These are phyloP conservation scores for Castanospermum australe DNA, from an alignment of 306 rosid species.

Conservation along the genomic window DNA sequence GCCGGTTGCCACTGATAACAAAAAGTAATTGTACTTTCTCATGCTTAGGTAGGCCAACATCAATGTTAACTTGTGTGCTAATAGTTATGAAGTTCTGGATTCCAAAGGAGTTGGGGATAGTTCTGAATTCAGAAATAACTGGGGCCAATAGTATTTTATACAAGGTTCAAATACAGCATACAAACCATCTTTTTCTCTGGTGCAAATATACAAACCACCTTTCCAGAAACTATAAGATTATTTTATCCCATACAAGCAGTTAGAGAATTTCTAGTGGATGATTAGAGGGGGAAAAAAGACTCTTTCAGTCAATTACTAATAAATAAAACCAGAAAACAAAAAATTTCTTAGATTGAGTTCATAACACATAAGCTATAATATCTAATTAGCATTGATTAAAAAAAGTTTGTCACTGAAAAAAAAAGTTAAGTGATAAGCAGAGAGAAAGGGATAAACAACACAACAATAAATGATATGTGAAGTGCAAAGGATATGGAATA, in stretches of 20 bases:
- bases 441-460: not conserved
- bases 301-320: slow-evolving; percentile 13
- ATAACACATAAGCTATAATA: not conserved
- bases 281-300: not conserved
- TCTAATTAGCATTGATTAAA: not conserved
- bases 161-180: not conserved
- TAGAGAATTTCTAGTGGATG: not conserved
- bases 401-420: not conserved
- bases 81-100: not conserved
- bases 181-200: not conserved
- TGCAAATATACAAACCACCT: not conserved
- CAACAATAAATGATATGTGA: not conserved
- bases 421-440: not conserved
- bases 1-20: not conserved
- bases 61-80: not conserved
- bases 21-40: no score
- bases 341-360: not conserved
- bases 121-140: not conserved
- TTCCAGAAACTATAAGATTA: not conserved
- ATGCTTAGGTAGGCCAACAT: not conserved
- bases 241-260: not conserved
- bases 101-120: not conserved
- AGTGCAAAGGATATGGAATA: not conserved
- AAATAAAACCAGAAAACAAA: not conserved
- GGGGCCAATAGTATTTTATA: not conserved